phyloP scores from a whole-genome alignment of 768 basidiomycete species.

The Jaapia argillacea region DNA sequence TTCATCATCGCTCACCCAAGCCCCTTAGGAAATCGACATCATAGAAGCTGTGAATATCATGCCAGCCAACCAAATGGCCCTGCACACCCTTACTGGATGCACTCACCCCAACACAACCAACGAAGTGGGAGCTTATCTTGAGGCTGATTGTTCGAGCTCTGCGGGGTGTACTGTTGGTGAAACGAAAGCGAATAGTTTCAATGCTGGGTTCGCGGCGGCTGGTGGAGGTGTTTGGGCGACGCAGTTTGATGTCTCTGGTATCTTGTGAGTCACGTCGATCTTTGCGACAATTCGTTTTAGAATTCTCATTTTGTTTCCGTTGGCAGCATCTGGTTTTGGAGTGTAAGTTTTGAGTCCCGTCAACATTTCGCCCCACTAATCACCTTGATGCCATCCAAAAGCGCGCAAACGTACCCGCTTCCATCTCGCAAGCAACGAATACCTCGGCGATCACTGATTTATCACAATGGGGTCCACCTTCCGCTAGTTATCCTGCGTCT shows the following conservation, averaged over 20 bases:
- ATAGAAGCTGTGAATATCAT: slow-evolving; percentile 50
- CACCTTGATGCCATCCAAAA: slow-evolving; percentile 12
- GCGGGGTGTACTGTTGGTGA: slow-evolving; percentile 26
- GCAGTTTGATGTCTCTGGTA: slow-evolving; percentile 52
- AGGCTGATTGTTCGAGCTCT: slow-evolving; percentile 20
- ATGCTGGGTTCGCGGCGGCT: slow-evolving; percentile 29
- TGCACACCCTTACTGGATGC: slow-evolving; percentile 38
- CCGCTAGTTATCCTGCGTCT: slow-evolving; percentile 26
- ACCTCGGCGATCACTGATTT: slow-evolving; percentile 22
- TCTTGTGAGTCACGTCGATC: slow-evolving; percentile 36
- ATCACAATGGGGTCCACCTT: slow-evolving; percentile 34
- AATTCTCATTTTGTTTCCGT: not conserved
- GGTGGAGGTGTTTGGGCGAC: slow-evolving; percentile 64
- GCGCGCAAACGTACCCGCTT: slow-evolving; percentile 25
- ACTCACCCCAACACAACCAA: slow-evolving; percentile 26
- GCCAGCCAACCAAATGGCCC: slow-evolving; percentile 41
- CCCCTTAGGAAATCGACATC: slow-evolving; percentile 55
- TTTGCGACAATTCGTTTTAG: not conserved
- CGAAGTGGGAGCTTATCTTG: slow-evolving; percentile 7
- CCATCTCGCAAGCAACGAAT: slow-evolving; percentile 17
- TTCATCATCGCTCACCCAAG: slow-evolving; percentile 6
- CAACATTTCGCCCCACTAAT: slow-evolving; percentile 10
- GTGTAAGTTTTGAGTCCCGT: slow-evolving; percentile 17
- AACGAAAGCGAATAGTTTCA: slow-evolving; percentile 28
- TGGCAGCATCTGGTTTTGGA: slow-evolving; percentile 40